Conservation (phyloP, 805 yeast species). For the Maudiozyma pseudohumilis region DNA sequence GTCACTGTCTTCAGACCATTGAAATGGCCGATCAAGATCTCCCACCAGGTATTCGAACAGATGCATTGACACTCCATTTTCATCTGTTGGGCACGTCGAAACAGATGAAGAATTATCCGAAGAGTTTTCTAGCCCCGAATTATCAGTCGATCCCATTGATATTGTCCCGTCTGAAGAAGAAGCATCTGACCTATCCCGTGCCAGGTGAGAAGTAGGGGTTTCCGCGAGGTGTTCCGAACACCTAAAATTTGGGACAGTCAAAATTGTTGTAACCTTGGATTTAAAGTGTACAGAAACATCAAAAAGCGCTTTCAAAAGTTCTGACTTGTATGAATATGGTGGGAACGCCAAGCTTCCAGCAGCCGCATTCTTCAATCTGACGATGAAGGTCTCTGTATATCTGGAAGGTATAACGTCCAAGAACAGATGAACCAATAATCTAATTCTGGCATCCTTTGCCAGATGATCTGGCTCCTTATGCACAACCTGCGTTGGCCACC, state of each 20-base stretch:
- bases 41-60: too few species aligned
- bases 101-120: too few species aligned
- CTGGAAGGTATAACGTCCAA: constrained; percentile 12
- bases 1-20: too few species aligned
- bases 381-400: constrained; percentile 8
- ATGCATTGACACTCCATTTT: too few species aligned
- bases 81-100: too few species aligned
- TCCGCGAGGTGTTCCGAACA: too few species aligned
- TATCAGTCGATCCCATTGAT: too few species aligned
- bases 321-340: constrained; percentile 8
- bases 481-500: constrained; percentile 59
- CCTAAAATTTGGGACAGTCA: background rate
- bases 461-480: constrained; percentile 73
- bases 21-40: too few species aligned
- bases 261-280: background rate
- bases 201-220: too few species aligned
- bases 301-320: constrained; percentile 11
- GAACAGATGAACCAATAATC: constrained; percentile 36
- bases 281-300: constrained; percentile 5
- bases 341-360: constrained; percentile 12
- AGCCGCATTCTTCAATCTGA: constrained; percentile 12
- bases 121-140: too few species aligned
- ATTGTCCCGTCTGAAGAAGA: too few species aligned
- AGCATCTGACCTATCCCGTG: too few species aligned
- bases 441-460: constrained; percentile 45